These are phyloP conservation scores for Hemileia vastatrix DNA, from an alignment of 1,284 basidiomycete species.

Conservation along the genomic window DNA sequence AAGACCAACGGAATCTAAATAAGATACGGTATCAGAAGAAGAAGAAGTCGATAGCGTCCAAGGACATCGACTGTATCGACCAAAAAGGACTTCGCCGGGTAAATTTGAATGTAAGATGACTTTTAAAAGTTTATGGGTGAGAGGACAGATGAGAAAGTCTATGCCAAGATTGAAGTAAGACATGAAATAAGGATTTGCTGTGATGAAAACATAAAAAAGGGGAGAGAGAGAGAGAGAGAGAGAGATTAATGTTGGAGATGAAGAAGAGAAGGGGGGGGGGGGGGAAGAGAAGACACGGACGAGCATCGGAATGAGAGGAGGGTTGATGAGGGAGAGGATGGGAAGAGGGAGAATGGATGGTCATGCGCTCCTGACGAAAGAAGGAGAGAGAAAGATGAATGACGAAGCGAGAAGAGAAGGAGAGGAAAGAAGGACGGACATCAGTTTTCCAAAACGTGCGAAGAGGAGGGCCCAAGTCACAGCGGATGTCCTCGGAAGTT, in stretches of 20 bases:
- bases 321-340: conserved; percentile 1
- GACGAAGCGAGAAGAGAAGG: background rate
- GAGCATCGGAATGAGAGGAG: background rate
- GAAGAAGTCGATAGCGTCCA: too few species aligned
- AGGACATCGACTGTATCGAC: conserved; percentile 27
- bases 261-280: conserved; percentile 16
- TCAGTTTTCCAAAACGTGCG: conserved; percentile 39
- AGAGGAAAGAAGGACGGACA: conserved; percentile 20
- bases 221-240: background rate
- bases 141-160: conserved; percentile 31
- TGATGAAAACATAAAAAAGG: background rate
- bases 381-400: background rate
- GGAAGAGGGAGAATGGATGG: conserved; percentile 25
- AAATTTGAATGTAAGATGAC: conserved; percentile 36
- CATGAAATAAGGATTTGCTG: conserved; percentile 34
- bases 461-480: conserved; percentile 32
- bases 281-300: background rate
- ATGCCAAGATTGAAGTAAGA: conserved; percentile 36
- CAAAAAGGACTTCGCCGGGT: conserved; percentile 38
- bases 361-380: conserved; percentile 30
- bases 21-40: too few species aligned
- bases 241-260: background rate
- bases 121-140: conserved; percentile 29
- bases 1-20: too few species aligned
- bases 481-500: conserved; percentile 35